Evolutionary conservation across 345 rosid genomes (phyloP), one percentile per base, ranked within the genome.

Genomic region (Eutrema japonicum): DNA sequence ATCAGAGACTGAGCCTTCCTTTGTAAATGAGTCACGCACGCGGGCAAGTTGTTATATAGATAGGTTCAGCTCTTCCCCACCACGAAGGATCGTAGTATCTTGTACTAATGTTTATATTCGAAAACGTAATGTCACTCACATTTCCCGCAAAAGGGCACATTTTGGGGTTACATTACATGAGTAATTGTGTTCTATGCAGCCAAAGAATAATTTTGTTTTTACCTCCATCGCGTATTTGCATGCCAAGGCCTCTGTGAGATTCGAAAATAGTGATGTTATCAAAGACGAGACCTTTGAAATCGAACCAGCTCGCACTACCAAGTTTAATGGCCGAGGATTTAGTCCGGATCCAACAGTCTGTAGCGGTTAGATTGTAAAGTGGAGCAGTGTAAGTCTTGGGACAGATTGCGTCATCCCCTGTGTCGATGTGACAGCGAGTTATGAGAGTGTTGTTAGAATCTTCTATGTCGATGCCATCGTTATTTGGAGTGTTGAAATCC

Each of bases 31-130:
- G 64, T 78, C 0, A 6, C 97, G 82, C 0, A 6, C 97, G 82
- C 0, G 93, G 92, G 72, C 97, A 95, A 33, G 87, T 83, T 18
- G 99, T 92, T 66, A 92, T 84, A 10, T 90, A 95, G 43, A 95
- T 88, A n/a, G 99, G 96, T 66, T 95, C 97, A 2, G 96, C 96
- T 80, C 96, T 88, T 27, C 98, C 96, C 97, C 96, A 88, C 99
- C 99, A 91, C 0, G 88, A 89, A 0, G 83, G 92, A 73, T 95
- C 81, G 56, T 94, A 94, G 78, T 88, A 95, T 81, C 96, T 83
- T 41, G 99, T 95, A 76, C 79, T 84, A 42, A 92, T 87, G 32
- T 92, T 90, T 51, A 92, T 86, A 74, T 95, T 95, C 3, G 96
- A 90, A 84, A 95, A 92, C 45, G 90, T 85, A 43, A 95, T 32